Conservation (phyloP, 306 rosid species). For the Datisca glomerata region DNA sequence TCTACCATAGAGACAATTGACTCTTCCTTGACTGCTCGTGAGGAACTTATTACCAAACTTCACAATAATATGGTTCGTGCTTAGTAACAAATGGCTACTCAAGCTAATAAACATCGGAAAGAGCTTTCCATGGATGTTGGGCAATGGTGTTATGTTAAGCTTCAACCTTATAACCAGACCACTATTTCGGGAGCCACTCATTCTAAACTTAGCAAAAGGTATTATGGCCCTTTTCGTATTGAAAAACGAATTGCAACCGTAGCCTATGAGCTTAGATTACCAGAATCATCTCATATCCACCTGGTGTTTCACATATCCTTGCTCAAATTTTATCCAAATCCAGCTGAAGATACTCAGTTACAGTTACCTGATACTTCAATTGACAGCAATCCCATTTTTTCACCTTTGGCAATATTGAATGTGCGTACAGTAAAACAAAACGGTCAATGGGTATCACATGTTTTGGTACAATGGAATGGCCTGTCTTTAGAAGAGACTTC, state of each 20-base stretch:
- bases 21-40: neutral
- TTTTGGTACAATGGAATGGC: neutral
- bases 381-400: neutral
- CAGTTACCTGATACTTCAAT: neutral
- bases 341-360: neutral
- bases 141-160: slow-evolving; percentile 1
- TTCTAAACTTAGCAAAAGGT: neutral
- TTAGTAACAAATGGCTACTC: neutral
- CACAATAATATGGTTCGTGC: neutral
- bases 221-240: neutral
- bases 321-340: neutral
- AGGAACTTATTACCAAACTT: neutral
- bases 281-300: neutral
- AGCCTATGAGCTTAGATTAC: neutral
- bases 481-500: neutral
- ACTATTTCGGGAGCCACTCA: neutral
- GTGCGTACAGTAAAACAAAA: neutral
- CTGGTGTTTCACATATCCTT: neutral
- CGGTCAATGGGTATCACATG: neutral
- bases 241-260: neutral
- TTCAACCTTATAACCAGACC: neutral
- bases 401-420: neutral
- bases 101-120: neutral
- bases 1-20: neutral
- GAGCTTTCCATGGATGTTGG: neutral